Evolutionary conservation across 169 alveolate genomes (phyloP), one percentile per base, ranked within the genome.

Genomic region (Cryptosporidium bovis): DNA sequence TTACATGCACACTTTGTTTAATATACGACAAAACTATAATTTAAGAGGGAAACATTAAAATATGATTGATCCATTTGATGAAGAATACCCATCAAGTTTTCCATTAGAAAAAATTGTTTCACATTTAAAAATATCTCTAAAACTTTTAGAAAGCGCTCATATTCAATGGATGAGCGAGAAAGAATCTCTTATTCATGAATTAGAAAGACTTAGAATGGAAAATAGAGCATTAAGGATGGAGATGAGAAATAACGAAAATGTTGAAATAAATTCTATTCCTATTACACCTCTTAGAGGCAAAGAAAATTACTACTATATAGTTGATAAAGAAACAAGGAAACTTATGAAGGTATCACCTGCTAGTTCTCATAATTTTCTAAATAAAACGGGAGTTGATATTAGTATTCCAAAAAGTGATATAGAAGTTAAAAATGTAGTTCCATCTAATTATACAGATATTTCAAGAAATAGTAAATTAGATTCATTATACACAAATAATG

Each of bases 151-250:
- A 34, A 34, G 16, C 10, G 87, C 87, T 44, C 77, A 77, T 20
- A 24, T 46, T 8, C 87, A 77, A 18, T 77, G 87, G 87, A 58
- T 60, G 69, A 62, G 64, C 18, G 87, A 77, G 64, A 77, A 77
- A 40, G 87, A 77, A 16, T 34, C 87, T 5, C 71, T 77, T 8
- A 51, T 77, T 13, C 69, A 40, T 44, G 87, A 77, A n/a, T 58
- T 77, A 44, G 71, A 62, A 33, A 77, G 87, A 16, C 64, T 77
- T 13, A 55, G 87, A 18, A 20, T 77, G 64, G 87, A 77, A 62
- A 77, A 77, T 60, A 55, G 87, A 24, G 48, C 71, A 16, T 24
- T 77, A 18, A 58, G 87, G 40, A 77, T 77, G 56, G 77, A 77
- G 53, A 62, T 44, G 6, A 51, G 83, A 33, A 69, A 31, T 34